Evolutionary conservation across 441 rosid species (phyloP), one percentile per base, ranked within the genome.

Genomic region (Euphorbia celastroides): DNA sequence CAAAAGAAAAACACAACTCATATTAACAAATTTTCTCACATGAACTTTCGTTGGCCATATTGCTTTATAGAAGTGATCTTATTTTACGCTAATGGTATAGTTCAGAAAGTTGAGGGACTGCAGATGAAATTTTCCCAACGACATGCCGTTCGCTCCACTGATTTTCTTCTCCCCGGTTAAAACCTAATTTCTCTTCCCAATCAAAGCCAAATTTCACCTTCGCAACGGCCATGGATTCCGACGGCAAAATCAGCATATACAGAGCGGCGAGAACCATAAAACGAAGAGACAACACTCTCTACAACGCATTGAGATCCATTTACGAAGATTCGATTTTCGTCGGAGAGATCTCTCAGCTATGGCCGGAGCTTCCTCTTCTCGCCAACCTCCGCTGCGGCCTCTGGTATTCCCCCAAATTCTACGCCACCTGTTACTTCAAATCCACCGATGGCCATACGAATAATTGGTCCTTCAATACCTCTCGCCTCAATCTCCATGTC

Each of bases 331-430:
- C 98, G 2, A 70, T 81, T 71, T 93, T 93, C 57, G 87, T 93
- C 14, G 78, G 81, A 5, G 98, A 93, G 80, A 90, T 93, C 63
- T 72, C 86, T 1, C 88, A 83, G 80, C 62, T 93, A 28, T 93
- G 98, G 98, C 93, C 97, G 0, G 80, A 83, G 12, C 92, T 93
- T 36, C 95, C 93, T 70, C 83, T 89, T 54, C 63, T 93, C 7
- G 92, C 95, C 5, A 93, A 93, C 63, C 92, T 93, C 50, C 98
- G 98, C 0, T 93, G 98, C 70, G 98, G 98, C 42, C 89, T 90
- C 71, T 93, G 98, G 98, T 93, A 93, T 84, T 85, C 87, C 13
- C 60, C 83, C 28, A 74, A 65, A 27, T 88, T 88, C 72, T 76
- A 85, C 10, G 79, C 85, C 69, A 80, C 91, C 14, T 90, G 98